Conservation (phyloP, 2,329 filamentous ascomycete species). For the Verticillium zaregamsianum region DNA sequence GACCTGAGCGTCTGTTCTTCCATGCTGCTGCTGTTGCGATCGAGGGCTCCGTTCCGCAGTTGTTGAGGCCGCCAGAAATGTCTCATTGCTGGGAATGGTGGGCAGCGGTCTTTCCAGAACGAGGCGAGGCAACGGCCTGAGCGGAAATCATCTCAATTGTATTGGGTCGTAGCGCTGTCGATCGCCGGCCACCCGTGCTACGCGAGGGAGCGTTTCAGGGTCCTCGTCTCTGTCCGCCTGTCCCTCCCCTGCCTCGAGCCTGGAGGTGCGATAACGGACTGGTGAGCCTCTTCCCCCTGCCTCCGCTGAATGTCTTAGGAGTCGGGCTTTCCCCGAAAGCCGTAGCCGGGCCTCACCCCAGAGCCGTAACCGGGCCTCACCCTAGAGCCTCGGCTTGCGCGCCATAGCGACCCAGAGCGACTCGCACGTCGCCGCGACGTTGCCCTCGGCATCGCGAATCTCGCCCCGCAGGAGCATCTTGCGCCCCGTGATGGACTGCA, state of each 20-base stretch:
- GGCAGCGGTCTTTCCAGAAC: background rate
- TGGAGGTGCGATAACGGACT: background rate
- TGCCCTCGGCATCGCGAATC: conserved; percentile 23
- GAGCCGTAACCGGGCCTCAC: background rate
- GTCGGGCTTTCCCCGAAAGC: too few species aligned
- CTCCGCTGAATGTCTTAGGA: too few species aligned
- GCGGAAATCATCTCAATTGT: background rate
- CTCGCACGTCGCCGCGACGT: conserved; percentile 22
- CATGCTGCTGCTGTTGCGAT: too few species aligned
- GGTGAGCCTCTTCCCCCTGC: background rate
- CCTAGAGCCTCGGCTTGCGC: conserved; percentile 1
- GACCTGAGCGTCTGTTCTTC: too few species aligned
- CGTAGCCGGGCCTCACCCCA: background rate
- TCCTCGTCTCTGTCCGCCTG: background rate
- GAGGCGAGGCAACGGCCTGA: background rate
- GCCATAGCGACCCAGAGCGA: conserved; percentile 8
- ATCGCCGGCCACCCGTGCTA: background rate
- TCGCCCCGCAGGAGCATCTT: conserved; percentile 26
- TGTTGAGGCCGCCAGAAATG: background rate
- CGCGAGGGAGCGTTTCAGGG: background rate
- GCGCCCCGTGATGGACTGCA: conserved; percentile 26
- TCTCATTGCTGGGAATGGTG: background rate
- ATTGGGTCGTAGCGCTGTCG: background rate
- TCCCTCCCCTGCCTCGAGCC: background rate
- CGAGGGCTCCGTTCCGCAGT: too few species aligned